Conservation (phyloP, 2,329 filamentous ascomycete species). For the Penicillium sclerotiorum region DNA sequence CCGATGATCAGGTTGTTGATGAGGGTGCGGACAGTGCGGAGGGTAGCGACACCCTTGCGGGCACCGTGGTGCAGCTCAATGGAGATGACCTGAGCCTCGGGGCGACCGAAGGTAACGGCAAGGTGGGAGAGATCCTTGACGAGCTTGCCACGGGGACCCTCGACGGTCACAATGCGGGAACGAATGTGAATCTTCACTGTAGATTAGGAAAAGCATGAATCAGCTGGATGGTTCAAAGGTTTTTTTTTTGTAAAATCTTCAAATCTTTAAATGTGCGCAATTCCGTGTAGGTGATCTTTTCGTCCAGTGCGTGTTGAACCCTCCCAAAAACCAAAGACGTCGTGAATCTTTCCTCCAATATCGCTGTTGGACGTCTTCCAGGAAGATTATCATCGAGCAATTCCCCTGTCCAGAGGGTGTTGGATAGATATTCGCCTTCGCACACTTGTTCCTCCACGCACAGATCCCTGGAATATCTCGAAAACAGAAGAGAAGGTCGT, state of each 20-base stretch:
- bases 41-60: constrained; percentile 96
- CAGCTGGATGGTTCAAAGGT: constrained; percentile 20
- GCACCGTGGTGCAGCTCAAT: constrained; percentile 99
- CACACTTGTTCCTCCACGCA: background rate
- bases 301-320: background rate
- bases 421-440: background rate
- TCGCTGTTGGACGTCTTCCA: constrained; percentile 1
- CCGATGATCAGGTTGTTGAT: constrained; percentile 99
- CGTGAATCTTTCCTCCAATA: background rate
- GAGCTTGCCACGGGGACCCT: constrained; percentile 97
- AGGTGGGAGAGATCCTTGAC: constrained; percentile 95
- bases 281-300: background rate
- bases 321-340: background rate
- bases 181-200: constrained; percentile 98
- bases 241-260: background rate
- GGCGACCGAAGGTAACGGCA: constrained; percentile 90
- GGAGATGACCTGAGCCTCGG: constrained; percentile 82
- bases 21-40: constrained; percentile 95
- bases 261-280: constrained; percentile 5
- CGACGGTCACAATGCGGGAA: constrained; percentile 93
- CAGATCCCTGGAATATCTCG: constrained; percentile 5
- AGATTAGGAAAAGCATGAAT: constrained; percentile 30
- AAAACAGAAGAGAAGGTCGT: constrained; percentile 35
- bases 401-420: constrained; percentile 1
- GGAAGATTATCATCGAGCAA: constrained; percentile 1